Base-by-base conservation (phyloP, 768 basidiomycete genomes). In the Psilocybe azurescens region DNA sequence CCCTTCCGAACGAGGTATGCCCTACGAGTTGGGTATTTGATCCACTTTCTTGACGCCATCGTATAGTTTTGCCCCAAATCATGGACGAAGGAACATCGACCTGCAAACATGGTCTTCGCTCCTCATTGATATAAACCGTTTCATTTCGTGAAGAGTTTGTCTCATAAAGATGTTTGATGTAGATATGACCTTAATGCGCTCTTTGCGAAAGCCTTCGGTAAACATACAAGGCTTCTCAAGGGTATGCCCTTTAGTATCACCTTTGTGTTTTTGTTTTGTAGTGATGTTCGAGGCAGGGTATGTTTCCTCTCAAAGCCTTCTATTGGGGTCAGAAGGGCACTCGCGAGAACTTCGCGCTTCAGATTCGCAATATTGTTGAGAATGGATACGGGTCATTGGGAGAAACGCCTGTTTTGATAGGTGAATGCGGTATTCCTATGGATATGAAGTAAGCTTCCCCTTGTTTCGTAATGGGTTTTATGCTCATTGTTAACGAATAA, bases 401-500 rank as follows among this genome's bases (percentile, higher is more conserved):
- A 28, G 93, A 95, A 69, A 84, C 76, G 16, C 97, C 97, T 10
- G 86, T 94, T 44, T 74, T 98, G 10, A 84, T 99, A 61, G 96
- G 96, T 18, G 97, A 99, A 74, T 93, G 91, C 64, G 97, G 97
- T 32, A 82, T 98, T 20, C 97, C 97, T 1, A 97, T 99, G 90
- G 97, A 99, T 68, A 87, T 97, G 83, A 98, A 99, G 95, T 95
- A 68, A 47, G 90, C 78, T 3, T 38, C 29, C 7, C 41, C 7
- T n/a, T n/a, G 16, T 53, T 11, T 39, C 16, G 3, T n/a, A 32
- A 48, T 16, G 1, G 28, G 20, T 20, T 20, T 20, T 11, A 48
- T 56, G 44, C 33, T 41, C 24, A 16, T 16, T 41, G 28, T 28
- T 28, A 16, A 20, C 16, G 13, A 2, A 9, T 2, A 36, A 56